phyloP scores from a whole-genome alignment of 2,329 filamentous ascomycete genomes.

The Alternaria hordeiaustralica region DNA sequence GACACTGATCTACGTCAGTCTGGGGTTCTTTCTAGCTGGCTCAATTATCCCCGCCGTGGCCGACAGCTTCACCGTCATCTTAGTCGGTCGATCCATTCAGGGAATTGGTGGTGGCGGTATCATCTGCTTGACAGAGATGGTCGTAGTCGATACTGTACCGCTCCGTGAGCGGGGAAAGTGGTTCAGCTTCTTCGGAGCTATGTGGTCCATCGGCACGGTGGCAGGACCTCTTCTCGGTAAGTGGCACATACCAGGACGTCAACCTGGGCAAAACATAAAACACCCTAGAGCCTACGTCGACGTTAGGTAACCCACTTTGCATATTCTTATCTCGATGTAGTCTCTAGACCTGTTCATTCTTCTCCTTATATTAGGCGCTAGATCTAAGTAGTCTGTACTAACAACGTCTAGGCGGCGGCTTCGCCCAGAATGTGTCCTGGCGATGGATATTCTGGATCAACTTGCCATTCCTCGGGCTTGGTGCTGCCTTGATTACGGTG shows the following conservation, averaged over 20 bases:
- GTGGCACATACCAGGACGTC: neutral
- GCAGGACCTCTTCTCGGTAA: conserved; percentile 54
- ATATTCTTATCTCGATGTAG: too few species aligned
- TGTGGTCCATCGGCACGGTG: conserved; percentile 65
- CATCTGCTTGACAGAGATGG: conserved; percentile 52
- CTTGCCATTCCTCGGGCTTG: conserved; percentile 62
- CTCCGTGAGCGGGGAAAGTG: conserved; percentile 52
- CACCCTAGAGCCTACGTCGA: too few species aligned
- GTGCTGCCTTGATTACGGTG: conserved; percentile 55
- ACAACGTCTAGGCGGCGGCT: conserved; percentile 54
- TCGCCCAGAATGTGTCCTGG: conserved; percentile 61
- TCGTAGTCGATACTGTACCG: conserved; percentile 56
- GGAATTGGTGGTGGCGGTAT: conserved; percentile 53
- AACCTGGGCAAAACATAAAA: too few species aligned
- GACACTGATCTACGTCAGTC: conserved; percentile 44
- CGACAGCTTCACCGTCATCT: conserved; percentile 47
- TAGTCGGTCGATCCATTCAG: conserved; percentile 49
- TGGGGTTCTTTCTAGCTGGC: conserved; percentile 47
- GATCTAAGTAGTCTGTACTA: neutral
- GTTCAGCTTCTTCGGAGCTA: conserved; percentile 50
- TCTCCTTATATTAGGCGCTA: too few species aligned
- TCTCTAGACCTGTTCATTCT: too few species aligned
- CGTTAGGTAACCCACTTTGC: too few species aligned
- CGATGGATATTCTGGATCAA: conserved; percentile 72
- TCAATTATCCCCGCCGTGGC: conserved; percentile 47